phyloP scores from a whole-genome alignment of 75 land plant genomes.

The Sequoia sempervirens region DNA sequence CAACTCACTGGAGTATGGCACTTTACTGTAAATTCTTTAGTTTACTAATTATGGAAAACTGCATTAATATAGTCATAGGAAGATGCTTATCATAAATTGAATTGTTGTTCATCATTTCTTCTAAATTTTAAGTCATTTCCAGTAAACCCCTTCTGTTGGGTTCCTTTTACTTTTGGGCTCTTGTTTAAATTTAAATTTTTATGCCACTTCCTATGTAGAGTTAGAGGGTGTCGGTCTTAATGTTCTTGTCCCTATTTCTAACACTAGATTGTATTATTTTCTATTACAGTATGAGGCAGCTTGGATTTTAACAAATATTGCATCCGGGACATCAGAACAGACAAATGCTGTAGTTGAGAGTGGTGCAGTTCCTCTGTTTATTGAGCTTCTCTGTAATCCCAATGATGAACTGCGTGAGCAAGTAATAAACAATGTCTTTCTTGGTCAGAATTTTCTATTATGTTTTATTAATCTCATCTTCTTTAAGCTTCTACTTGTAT shows the following conservation, averaged over 20 bases:
- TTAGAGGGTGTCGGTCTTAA: not conserved
- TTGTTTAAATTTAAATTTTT: no score
- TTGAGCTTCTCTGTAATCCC: slow-evolving; percentile 68
- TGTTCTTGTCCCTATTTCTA: not conserved
- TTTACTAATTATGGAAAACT: not conserved
- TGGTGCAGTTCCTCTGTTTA: slow-evolving; percentile 84
- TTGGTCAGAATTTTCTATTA: not conserved
- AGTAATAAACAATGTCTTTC: slow-evolving; percentile 24
- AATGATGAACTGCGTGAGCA: slow-evolving; percentile 87
- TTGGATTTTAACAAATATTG: slow-evolving; percentile 88
- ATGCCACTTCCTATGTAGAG: no score
- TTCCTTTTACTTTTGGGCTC: not conserved
- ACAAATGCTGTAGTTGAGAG: slow-evolving; percentile 76
- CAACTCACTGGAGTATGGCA: not conserved
- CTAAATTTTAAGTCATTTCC: not conserved
- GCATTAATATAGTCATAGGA: not conserved
- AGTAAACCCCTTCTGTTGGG: not conserved
- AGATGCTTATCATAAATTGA: not conserved
- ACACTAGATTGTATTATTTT: not conserved
- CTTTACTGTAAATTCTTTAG: not conserved
- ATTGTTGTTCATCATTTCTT: not conserved
- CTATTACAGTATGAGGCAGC: slow-evolving; percentile 87
- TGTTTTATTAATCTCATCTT: not conserved
- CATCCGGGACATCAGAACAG: slow-evolving; percentile 87
- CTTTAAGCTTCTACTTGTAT: not conserved